phyloP scores from a whole-genome alignment of 805 yeast species.

The Lipomyces oligophaga region DNA sequence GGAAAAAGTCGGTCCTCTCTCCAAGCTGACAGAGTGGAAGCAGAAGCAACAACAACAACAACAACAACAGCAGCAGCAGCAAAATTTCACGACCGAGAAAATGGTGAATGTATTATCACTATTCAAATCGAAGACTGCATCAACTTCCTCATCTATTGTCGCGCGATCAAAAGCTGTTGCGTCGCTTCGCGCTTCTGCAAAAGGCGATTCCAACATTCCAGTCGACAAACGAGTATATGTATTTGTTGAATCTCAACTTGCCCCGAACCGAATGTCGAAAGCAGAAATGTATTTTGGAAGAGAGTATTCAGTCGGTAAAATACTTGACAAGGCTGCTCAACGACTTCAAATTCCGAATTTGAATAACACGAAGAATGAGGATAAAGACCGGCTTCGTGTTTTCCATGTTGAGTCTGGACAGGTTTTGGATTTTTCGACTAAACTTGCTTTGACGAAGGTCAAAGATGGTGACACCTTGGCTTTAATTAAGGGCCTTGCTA shows the following conservation, averaged over 20 bases:
- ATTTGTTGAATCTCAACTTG: constrained; percentile 37
- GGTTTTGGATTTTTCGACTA: constrained; percentile 40
- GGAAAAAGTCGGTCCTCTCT: constrained; percentile 21
- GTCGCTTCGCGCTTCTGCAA: constrained; percentile 46
- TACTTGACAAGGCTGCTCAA: constrained; percentile 52
- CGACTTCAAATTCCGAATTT: constrained; percentile 46
- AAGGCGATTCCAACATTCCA: constrained; percentile 50
- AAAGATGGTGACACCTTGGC: constrained; percentile 51
- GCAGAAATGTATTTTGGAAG: constrained; percentile 48
- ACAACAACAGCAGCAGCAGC: too few relatives aligned
- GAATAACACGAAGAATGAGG: constrained; percentile 45
- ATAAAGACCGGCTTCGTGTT: constrained; percentile 45
- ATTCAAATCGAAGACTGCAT: constrained; percentile 11
- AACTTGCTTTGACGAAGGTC: constrained; percentile 42
- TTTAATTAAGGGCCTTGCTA: constrained; percentile 48
- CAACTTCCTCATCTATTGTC: constrained; percentile 17
- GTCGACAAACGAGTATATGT: constrained; percentile 48
- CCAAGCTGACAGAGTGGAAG: constrained; percentile 29
- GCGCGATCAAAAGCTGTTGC: constrained; percentile 40
- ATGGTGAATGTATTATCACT: constrained; percentile 4
- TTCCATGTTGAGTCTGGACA: constrained; percentile 40
- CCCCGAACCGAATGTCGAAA: not conserved
- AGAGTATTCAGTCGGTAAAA: constrained; percentile 58
- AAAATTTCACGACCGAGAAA: not conserved
- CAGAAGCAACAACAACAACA: too few relatives aligned